Evolutionary conservation across 306 rosid genomes (phyloP).

Genomic region (Fragaria ananassa): DNA sequence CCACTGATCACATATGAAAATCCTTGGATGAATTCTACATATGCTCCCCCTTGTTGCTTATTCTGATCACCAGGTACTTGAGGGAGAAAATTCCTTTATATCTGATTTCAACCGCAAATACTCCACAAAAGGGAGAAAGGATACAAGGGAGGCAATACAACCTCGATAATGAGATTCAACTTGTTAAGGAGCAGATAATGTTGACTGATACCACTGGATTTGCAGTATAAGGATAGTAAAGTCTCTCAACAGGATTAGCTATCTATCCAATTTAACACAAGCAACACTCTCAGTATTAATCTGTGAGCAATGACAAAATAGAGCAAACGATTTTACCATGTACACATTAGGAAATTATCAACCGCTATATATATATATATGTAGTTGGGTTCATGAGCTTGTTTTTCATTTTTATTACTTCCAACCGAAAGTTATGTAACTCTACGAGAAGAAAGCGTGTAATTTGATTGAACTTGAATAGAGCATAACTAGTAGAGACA

Average conservation of each 20-base stretch:
- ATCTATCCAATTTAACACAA: neutral
- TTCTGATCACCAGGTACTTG: neutral
- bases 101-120: neutral
- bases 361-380: neutral
- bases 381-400: neutral
- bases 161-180: neutral
- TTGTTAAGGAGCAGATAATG: neutral
- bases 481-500: neutral
- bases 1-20: conserved; percentile 5
- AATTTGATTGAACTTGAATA: neutral
- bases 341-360: neutral
- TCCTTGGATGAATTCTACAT: neutral
- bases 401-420: neutral
- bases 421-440: neutral
- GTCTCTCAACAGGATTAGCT: neutral
- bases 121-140: neutral
- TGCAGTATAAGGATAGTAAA: neutral
- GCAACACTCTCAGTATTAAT: neutral
- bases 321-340: too few species aligned
- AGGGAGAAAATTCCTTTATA: neutral
- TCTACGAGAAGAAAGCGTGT: neutral
- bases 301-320: neutral
- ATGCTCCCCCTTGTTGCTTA: neutral
- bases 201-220: conserved; percentile 3
- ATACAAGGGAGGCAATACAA: neutral